These are phyloP conservation scores for Crataegus laevigata DNA, from an alignment of 306 rosid genomes.

Conservation along the genomic window DNA sequence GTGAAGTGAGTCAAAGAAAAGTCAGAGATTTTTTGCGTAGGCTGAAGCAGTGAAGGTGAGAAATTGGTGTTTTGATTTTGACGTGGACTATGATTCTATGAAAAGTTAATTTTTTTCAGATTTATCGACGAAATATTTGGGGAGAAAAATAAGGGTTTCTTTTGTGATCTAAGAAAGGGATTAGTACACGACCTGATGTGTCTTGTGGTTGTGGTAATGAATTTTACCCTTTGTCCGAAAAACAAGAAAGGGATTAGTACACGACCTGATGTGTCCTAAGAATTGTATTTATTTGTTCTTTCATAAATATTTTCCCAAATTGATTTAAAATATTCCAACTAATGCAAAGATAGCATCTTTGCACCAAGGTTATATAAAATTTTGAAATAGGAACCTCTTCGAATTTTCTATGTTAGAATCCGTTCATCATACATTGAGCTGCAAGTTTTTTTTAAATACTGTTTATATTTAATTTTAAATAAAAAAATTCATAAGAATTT, in stretches of 20 bases:
- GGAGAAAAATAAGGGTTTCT: neutral
- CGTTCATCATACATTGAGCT: too few species aligned
- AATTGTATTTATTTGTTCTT: neutral
- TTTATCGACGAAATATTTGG: neutral
- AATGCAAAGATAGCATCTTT: neutral
- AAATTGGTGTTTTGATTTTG: conserved; percentile 6
- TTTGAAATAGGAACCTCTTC: too few species aligned
- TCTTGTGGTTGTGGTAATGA: too few species aligned
- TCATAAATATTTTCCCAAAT: neutral
- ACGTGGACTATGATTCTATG: conserved; percentile 32
- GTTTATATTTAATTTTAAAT: too few species aligned
- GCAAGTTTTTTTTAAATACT: too few species aligned
- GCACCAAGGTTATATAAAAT: neutral
- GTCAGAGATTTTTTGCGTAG: conserved; percentile 1
- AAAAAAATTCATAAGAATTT: too few species aligned
- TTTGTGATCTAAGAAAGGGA: neutral
- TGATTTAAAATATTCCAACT: neutral
- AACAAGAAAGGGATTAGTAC: neutral
- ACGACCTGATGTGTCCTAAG: neutral
- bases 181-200: neutral
- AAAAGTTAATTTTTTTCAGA: neutral
- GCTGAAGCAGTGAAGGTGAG: conserved; percentile 1
- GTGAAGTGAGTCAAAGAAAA: conserved; percentile 25
- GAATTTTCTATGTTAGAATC: too few species aligned
- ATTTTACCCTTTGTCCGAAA: too few species aligned